Percentiles rank a stretch among this genome's conserved stretches.
Evolutionary conservation across 768 basidiomycete genomes (phyloP).

Genomic region (Boletus reticuloceps): DNA sequence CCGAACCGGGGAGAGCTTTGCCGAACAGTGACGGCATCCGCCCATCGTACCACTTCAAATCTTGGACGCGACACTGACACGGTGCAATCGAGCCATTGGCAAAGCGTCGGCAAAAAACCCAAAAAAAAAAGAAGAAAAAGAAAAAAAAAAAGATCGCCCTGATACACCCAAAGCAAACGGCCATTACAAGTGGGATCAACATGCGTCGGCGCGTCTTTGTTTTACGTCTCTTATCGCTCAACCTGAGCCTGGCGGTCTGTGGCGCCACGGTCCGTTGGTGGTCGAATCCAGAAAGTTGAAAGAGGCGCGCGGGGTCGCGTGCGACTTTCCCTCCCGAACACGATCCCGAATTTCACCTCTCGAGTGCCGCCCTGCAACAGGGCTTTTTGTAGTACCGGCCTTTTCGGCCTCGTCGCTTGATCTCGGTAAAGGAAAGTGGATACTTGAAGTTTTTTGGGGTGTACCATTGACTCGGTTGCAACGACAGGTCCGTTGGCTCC

Average conservation of each 20-base stretch:
- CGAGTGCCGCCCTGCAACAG: constrained; percentile 1
- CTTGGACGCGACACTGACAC: not conserved
- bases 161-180: not conserved
- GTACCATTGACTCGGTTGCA: constrained; percentile 3
- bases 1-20: not conserved
- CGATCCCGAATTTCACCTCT: not conserved
- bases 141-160: not conserved
- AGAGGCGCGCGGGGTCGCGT: constrained; percentile 1
- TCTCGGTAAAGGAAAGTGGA: constrained; percentile 16
- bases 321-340: constrained; percentile 15
- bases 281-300: constrained; percentile 19
- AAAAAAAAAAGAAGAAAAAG: not conserved
- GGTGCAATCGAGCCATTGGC: not conserved
- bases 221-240: constrained; percentile 18
- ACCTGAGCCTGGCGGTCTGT: not conserved
- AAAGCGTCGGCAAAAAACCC: not conserved
- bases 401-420: constrained; percentile 2
- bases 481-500: not conserved
- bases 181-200: not conserved
- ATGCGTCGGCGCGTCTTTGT: constrained; percentile 22
- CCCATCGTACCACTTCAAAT: not conserved
- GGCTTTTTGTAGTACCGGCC: not conserved
- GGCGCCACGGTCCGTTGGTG: constrained; percentile 2
- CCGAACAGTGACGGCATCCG: constrained; percentile 5
- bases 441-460: not conserved